These are phyloP conservation scores for Ogataea haglerorum DNA, from an alignment of 805 yeast species.

Conservation along the genomic window DNA sequence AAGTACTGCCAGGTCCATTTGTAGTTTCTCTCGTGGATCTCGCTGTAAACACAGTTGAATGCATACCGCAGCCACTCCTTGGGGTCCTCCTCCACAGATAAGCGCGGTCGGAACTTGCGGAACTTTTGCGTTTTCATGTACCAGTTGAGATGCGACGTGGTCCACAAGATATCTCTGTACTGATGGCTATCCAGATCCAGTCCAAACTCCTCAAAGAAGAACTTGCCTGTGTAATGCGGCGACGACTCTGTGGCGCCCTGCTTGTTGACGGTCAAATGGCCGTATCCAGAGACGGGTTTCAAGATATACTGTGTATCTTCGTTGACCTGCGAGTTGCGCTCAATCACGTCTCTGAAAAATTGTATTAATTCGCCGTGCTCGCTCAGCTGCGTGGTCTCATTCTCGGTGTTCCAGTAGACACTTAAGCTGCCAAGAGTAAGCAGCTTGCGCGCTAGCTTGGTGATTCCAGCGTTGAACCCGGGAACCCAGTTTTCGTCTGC, in stretches of 20 bases:
- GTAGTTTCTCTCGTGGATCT: slow-evolving; percentile 75
- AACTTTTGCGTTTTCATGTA: slow-evolving; percentile 73
- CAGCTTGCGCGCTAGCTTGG: slow-evolving; percentile 67
- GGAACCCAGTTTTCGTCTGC: slow-evolving; percentile 85
- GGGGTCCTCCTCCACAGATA: slow-evolving; percentile 58
- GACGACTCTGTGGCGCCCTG: slow-evolving; percentile 61
- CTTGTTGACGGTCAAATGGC: slow-evolving; percentile 78
- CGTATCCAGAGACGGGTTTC: slow-evolving; percentile 86
- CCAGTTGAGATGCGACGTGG: slow-evolving; percentile 79
- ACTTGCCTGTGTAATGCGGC: slow-evolving; percentile 71
- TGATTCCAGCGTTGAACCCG: slow-evolving; percentile 72
- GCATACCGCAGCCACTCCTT: slow-evolving; percentile 80
- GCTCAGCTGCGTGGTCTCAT: slow-evolving; percentile 43
- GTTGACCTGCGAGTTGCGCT: slow-evolving; percentile 25
- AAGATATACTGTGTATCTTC: slow-evolving; percentile 53
- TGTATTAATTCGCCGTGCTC: slow-evolving; percentile 47
- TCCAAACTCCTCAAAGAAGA: slow-evolving; percentile 87
- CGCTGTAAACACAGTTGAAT: slow-evolving; percentile 68
- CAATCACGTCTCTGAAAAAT: slow-evolving; percentile 46
- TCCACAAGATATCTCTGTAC: slow-evolving; percentile 75
- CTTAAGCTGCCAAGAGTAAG: slow-evolving; percentile 71
- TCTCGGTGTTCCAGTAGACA: slow-evolving; percentile 79
- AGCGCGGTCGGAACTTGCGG: slow-evolving; percentile 63
- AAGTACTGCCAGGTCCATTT: slow-evolving; percentile 90
- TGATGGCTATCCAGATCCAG: slow-evolving; percentile 80